A percentile compares a stretch with the other conserved stretches of the same genome.
These are phyloP conservation scores for Hevea brasiliensis DNA, from an alignment of 345 rosid genomes.

Conservation along the genomic window DNA sequence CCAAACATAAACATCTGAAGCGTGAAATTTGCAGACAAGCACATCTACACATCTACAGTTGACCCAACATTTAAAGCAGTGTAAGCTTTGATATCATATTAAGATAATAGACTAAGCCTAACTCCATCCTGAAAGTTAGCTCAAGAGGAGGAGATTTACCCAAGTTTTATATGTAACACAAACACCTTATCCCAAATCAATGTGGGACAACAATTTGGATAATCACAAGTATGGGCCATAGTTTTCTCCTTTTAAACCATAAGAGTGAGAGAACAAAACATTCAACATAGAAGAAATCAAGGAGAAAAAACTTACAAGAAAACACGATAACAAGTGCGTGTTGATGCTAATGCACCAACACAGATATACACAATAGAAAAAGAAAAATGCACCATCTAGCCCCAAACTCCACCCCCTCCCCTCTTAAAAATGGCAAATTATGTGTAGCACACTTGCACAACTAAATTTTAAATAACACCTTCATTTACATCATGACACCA, in stretches of 20 bases:
- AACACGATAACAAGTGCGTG: background rate
- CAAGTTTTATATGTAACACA: too few relatives aligned
- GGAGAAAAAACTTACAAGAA: background rate
- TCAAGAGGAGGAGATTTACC: too few relatives aligned
- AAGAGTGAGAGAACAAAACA: background rate
- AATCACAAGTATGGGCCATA: background rate
- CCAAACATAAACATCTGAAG: too few relatives aligned
- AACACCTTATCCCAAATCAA: too few relatives aligned
- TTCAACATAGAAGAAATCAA: background rate
- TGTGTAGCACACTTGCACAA: background rate
- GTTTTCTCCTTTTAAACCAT: too few relatives aligned
- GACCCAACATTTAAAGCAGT: too few relatives aligned
- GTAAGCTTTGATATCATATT: too few relatives aligned
- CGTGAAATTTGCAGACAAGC: too few relatives aligned
- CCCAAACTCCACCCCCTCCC: background rate
- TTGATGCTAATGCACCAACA: background rate
- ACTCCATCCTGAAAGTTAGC: too few relatives aligned
- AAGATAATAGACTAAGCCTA: too few relatives aligned
- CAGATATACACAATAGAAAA: background rate
- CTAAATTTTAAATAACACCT: background rate
- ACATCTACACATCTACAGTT: too few relatives aligned
- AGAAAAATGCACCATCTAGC: background rate
- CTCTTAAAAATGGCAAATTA: background rate
- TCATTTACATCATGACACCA: background rate
- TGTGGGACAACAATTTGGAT: too few relatives aligned